Percentiles rank a stretch among this genome's conserved stretches.
phyloP scores from a whole-genome alignment of 768 basidiomycete genomes.

The Tubosaeta sp. region DNA sequence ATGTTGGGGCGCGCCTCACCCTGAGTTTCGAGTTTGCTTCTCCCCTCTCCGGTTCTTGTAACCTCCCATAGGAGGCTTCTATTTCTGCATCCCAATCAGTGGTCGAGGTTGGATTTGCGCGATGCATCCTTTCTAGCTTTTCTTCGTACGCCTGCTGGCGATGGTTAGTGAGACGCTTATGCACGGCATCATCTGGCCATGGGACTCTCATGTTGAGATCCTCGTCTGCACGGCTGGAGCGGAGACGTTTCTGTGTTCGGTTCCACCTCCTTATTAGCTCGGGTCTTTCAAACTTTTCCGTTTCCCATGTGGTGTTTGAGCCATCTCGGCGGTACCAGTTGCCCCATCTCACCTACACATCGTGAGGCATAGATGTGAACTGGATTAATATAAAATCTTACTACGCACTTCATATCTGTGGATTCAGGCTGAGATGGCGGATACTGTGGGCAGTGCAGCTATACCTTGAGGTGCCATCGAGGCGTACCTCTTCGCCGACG shows the following conservation, averaged over 20 bases:
- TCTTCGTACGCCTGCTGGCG: constrained; percentile 44
- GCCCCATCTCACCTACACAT: constrained; percentile 46
- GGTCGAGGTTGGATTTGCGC: constrained; percentile 6
- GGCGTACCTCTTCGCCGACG: constrained; percentile 30
- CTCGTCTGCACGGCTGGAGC: constrained; percentile 25
- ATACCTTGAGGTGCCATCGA: constrained; percentile 28
- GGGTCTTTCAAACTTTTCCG: constrained; percentile 15
- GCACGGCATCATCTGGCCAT: constrained; percentile 40
- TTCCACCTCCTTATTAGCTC: constrained; percentile 33
- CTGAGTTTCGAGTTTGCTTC: constrained; percentile 22
- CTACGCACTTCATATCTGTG: constrained; percentile 30
- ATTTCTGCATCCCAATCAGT: constrained; percentile 27
- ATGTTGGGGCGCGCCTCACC: constrained; percentile 10
- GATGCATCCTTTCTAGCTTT: constrained; percentile 30
- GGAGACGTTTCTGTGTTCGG: constrained; percentile 26
- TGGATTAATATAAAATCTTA: neutral
- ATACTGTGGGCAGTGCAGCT: neutral
- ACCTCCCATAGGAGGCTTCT: constrained; percentile 12
- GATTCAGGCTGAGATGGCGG: constrained; percentile 4
- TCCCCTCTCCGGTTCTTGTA: constrained; percentile 26
- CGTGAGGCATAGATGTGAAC: neutral
- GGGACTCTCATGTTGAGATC: constrained; percentile 37
- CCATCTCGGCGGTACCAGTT: constrained; percentile 49
- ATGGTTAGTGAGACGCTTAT: constrained; percentile 40
- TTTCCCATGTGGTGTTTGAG: constrained; percentile 53